These are phyloP conservation scores for Persicaria maculosa DNA, from an alignment of 148 eudicot species.

Conservation along the genomic window DNA sequence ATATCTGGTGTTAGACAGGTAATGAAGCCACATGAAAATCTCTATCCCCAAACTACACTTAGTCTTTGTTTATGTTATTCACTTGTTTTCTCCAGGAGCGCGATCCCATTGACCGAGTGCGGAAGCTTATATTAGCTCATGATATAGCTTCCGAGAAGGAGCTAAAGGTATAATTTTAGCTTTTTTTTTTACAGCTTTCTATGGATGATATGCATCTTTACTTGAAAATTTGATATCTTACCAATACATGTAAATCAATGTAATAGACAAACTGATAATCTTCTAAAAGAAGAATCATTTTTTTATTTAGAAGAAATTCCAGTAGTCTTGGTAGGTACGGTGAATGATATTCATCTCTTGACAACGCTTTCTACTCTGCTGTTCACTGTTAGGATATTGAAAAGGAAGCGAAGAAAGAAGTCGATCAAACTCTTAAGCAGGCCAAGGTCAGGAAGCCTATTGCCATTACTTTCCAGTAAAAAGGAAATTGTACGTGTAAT, in stretches of 20 bases:
- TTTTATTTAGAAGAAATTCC: too few relatives aligned
- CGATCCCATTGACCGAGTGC: slow-evolving; percentile 88
- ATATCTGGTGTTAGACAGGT: slow-evolving; percentile 81
- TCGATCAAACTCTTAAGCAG: slow-evolving; percentile 48
- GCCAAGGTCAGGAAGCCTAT: slow-evolving; percentile 40
- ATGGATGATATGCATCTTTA: too few relatives aligned
- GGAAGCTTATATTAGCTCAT: slow-evolving; percentile 65
- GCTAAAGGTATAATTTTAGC: slow-evolving; percentile 48
- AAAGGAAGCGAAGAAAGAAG: slow-evolving; percentile 46
- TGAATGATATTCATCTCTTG: neutral
- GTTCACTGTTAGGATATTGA: slow-evolving; percentile 38
- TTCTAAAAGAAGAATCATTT: too few relatives aligned
- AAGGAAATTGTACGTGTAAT: neutral
- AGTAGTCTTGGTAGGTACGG: neutral
- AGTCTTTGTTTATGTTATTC: neutral
- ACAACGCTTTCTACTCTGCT: neutral
- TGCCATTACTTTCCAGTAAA: neutral
- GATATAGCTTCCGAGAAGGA: slow-evolving; percentile 78
- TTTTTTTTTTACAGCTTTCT: too few relatives aligned
- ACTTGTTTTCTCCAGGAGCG: slow-evolving; percentile 52
- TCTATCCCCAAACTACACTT: neutral
- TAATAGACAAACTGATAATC: too few relatives aligned
- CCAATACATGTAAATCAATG: too few relatives aligned
- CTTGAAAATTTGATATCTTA: too few relatives aligned
- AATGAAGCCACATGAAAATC: neutral